Evolutionary conservation across 2,329 filamentous ascomycete genomes (phyloP).

Genomic region (Sporothrix variecibatus): DNA sequence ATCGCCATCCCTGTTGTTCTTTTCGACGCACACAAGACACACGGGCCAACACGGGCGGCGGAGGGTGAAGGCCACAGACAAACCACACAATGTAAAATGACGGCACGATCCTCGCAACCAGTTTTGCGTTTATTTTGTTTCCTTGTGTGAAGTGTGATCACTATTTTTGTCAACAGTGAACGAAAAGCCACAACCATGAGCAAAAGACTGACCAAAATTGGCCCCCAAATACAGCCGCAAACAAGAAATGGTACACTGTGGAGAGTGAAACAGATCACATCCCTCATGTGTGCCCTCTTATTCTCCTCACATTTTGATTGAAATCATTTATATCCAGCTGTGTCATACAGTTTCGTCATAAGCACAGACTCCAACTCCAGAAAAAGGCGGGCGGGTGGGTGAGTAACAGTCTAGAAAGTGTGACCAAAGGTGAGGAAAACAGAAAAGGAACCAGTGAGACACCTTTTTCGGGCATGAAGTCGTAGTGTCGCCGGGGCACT

Average conservation of each 20-base stretch:
- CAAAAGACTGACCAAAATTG: too few species aligned
- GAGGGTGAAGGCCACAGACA: not conserved
- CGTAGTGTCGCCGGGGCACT: not conserved
- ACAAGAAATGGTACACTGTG: too few species aligned
- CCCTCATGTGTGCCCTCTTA: not conserved
- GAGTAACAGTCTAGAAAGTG: not conserved
- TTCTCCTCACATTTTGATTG: too few species aligned
- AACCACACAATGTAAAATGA: not conserved
- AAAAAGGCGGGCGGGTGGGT: not conserved
- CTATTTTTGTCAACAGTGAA: not conserved
- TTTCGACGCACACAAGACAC: not conserved
- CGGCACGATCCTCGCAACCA: slow-evolving; percentile 1
- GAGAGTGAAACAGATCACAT: too few species aligned
- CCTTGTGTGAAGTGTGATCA: not conserved
- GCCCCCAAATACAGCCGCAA: too few species aligned
- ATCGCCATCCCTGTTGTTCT: not conserved
- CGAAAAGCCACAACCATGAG: too few species aligned
- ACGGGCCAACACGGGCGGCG: not conserved
- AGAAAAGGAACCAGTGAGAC: not conserved
- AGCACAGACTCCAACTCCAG: not conserved
- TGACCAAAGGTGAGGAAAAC: not conserved
- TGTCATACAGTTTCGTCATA: not conserved
- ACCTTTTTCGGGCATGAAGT: not conserved
- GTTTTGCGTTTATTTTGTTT: not conserved
- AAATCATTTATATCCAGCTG: too few species aligned